Evolutionary conservation across 1,284 basidiomycete species (phyloP), one percentile per base, ranked within the genome.

Genomic region (Uromyces viciae-fabae): DNA sequence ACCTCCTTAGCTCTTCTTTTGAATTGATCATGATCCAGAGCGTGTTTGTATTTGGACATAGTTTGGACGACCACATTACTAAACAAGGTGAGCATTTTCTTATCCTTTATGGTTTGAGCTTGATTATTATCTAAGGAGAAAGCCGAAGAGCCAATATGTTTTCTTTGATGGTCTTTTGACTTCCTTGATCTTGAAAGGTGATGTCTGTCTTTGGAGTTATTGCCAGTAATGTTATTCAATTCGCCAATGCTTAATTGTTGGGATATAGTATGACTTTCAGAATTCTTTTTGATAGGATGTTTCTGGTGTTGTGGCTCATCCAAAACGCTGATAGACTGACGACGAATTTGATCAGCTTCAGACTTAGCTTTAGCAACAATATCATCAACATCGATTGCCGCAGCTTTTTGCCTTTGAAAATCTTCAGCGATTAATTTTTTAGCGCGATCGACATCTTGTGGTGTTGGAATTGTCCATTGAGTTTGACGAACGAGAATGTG

Each of bases 1-100:
- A 94, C 95, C 90, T 98, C 94, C 85, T 94, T 94, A 7, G 97
- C 96, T 85, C 97, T 91, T 85, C 92, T 92, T 89, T 99, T 99
- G 89, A 99, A 98, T 75, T 89, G 87, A 4, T 97, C 94, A 79
- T 91, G 90, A 79, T 93, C 92, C 87, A 98, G 89, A 81, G 91
- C 88, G 80, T 92, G 89, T 83, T 91, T 90, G 86, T 97, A 91
- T 87, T 95, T 96, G 75, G 92, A 93, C 93, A 98, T 94, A 82
- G 89, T 91, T 85, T 91, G 92, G 54, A 99, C 96, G 40, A 98
- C 95, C 1, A 97, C 89, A 19, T 91, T 91, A 31, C 94, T 93
- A 9, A 99, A 90, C 31, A 98, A 89, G 86, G 94, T 94, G 83
- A 91, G 86, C 82, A 98, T 86, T 83, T 90, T 88, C 88, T 93